Base-by-base conservation (phyloP, 305 asterid species). In the Rubia occidens region DNA sequence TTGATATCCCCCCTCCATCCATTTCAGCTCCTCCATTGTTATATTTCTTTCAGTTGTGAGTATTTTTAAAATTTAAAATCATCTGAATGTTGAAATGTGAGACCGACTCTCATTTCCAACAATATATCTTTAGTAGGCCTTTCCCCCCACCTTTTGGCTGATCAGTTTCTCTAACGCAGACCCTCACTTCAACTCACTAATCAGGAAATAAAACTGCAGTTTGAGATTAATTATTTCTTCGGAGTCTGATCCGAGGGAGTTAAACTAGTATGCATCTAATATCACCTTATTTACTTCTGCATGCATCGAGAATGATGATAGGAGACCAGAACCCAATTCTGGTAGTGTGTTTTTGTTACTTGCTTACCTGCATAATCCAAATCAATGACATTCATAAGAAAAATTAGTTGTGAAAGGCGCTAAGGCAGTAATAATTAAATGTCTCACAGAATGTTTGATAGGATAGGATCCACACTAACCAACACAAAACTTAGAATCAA, bases 291-390 rank as follows among this genome's bases (percentile, higher is more conserved):
- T 3, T 59, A 21, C 11, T 69, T 26, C 66, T 69, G 66, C 43
- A 55, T 69, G 29, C 15, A 69, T 69, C 15, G 54, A 56, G 66
- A 69, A 61, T 58, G 37, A 47, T 8, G 29, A 58, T 21, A 14
- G 73, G 59, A 21, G 29, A 24, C 42, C 35, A 32, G 58, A 29
- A 35, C 3, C 49, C 42, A 69, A 56, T 11, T 11, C 58, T 58
- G 14, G 56, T 14, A 24, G 8, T 69, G 32, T 55, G 14, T 69
- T 58, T 43, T 0, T 53, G 24, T 69, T 43, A 35, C 44, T 24
- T 58, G 32, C 18, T 59, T 14, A 60, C 21, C 20, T 24, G 43
- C 60, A 15, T 32, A 32, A 32, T 32, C 35, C 35, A 32, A 32
- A 32, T 32, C 2, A 32, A 32, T 32, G 35, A 32, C 4, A 24